Evolutionary conservation across 371 early-diverging fungal genomes (phyloP).

Genomic region (Apophysomyces trapeziformis): DNA sequence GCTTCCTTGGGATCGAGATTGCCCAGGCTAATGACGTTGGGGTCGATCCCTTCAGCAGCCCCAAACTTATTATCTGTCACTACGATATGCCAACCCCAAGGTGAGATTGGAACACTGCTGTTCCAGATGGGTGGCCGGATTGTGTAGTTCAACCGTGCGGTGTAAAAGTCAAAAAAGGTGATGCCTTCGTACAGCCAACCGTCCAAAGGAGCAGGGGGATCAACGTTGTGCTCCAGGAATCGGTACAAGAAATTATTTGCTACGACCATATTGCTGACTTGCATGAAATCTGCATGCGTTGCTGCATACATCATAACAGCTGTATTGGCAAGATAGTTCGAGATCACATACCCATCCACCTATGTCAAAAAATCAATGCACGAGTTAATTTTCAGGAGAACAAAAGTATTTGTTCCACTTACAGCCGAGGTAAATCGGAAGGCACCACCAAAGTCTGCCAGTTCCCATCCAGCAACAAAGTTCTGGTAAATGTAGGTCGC

Average conservation of each 20-base stretch:
- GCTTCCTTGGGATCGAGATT: slow-evolving; percentile 37
- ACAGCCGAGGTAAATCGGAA: slow-evolving; percentile 48
- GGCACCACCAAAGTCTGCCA: slow-evolving; percentile 50
- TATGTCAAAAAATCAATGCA: neutral
- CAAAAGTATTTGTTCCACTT: slow-evolving; percentile 13
- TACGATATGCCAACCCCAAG: slow-evolving; percentile 41
- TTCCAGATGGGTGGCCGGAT: slow-evolving; percentile 47
- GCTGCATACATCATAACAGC: slow-evolving; percentile 51
- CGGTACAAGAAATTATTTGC: slow-evolving; percentile 44
- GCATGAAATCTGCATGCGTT: slow-evolving; percentile 40
- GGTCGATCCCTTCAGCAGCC: slow-evolving; percentile 36
- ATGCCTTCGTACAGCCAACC: slow-evolving; percentile 52
- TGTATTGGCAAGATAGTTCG: slow-evolving; percentile 49
- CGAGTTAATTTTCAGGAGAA: neutral
- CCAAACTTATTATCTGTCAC: slow-evolving; percentile 41
- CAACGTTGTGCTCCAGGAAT: slow-evolving; percentile 28
- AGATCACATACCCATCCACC: slow-evolving; percentile 46
- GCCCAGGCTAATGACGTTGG: slow-evolving; percentile 47
- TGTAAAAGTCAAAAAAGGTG: slow-evolving; percentile 50
- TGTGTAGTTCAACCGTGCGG: slow-evolving; percentile 45
- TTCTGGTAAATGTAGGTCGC: slow-evolving; percentile 50
- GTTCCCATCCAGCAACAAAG: slow-evolving; percentile 50
- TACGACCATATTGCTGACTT: slow-evolving; percentile 47
- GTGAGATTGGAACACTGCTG: slow-evolving; percentile 38
- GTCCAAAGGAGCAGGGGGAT: slow-evolving; percentile 28